phyloP scores from a whole-genome alignment of 306 rosid species.

The Mucuna pruriens region DNA sequence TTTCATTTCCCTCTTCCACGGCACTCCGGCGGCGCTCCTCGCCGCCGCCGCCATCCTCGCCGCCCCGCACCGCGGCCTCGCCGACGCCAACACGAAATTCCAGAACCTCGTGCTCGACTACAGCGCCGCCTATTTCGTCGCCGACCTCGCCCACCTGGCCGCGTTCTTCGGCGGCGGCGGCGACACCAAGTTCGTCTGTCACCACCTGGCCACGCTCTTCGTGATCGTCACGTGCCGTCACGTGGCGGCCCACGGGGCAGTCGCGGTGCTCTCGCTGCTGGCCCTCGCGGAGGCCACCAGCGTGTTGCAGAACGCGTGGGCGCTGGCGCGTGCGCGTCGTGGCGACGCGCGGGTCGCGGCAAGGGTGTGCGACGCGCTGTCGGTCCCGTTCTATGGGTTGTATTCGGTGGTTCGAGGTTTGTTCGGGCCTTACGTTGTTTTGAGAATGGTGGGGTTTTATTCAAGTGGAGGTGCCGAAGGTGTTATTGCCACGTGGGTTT shows the following conservation, averaged over 20 bases:
- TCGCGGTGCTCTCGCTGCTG: slow-evolving; percentile 55
- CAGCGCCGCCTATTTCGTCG: slow-evolving; percentile 73
- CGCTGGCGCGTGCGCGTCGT: slow-evolving; percentile 59
- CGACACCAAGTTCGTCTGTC: slow-evolving; percentile 59
- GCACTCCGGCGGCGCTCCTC: slow-evolving; percentile 67
- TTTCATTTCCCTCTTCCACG: slow-evolving; percentile 66
- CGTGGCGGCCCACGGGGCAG: slow-evolving; percentile 59
- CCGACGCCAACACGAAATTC: slow-evolving; percentile 50
- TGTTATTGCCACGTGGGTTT: slow-evolving; percentile 12
- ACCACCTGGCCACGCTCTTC: slow-evolving; percentile 76
- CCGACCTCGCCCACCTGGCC: slow-evolving; percentile 64
- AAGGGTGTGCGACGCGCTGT: slow-evolving; percentile 24
- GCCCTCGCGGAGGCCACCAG: slow-evolving; percentile 76
- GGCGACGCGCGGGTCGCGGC: slow-evolving; percentile 55
- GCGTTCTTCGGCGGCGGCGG: slow-evolving; percentile 50
- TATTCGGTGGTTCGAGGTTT: neutral
- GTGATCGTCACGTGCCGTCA: slow-evolving; percentile 76
- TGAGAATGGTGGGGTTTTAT: neutral
- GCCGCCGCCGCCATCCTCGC: slow-evolving; percentile 54
- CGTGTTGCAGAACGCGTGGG: slow-evolving; percentile 72
- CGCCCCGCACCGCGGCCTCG: slow-evolving; percentile 49
- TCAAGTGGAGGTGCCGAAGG: neutral
- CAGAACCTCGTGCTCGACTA: slow-evolving; percentile 69
- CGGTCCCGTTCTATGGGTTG: neutral
- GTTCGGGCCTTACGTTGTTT: neutral